Evolutionary conservation across 257 asterid genomes (phyloP), one percentile per base, ranked within the genome.

Genomic region (Nicotiana undulata): DNA sequence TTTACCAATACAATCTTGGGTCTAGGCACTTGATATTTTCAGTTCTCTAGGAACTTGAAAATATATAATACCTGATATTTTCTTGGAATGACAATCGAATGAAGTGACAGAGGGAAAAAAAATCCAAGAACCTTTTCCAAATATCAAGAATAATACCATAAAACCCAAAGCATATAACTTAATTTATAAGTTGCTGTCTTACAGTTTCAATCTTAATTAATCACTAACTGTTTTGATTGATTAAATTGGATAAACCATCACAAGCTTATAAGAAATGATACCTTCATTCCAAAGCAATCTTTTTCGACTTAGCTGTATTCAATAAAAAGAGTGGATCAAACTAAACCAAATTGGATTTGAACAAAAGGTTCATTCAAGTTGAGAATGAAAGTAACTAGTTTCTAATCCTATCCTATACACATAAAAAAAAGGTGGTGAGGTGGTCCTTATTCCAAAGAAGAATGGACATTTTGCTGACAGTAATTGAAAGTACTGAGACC

Each of bases 151-250:
- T 76, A 56, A 56, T 76, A 29, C 67, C 63, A 29, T n/a, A 56
- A 76, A 76, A 56, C 56, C 68, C 80, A 56, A 76, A 29, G 80
- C 80, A 76, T 76, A 55, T 76, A 29, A 67, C 31, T 32, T 66
- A 67, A n/a, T 16, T 64, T 1, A 31, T 10, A 53, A 76, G 2
- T 31, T 55, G 80, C 11, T 53, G 65, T 18, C 49, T 12, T 29
- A 29, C 29, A 16, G 5, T 75, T 49, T 26, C 44, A 55, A 67
- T 18, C 76, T 18, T 18, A 18, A 32, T 18, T 18, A 18, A 32
- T 17, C 17, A 67, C 76, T 17, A 18, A 49, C 55, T 13, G 5
- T 51, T 13, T 51, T 51, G 17, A 51, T 51, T 51, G 55, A 13
- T 51, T 51, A 12, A 51, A 51, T 51, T 51, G 77, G 6, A 40